Evolutionary conservation across 805 yeast species (phyloP), one percentile per base, ranked within the genome.

Genomic region (Nakazawaea anatomiae): DNA sequence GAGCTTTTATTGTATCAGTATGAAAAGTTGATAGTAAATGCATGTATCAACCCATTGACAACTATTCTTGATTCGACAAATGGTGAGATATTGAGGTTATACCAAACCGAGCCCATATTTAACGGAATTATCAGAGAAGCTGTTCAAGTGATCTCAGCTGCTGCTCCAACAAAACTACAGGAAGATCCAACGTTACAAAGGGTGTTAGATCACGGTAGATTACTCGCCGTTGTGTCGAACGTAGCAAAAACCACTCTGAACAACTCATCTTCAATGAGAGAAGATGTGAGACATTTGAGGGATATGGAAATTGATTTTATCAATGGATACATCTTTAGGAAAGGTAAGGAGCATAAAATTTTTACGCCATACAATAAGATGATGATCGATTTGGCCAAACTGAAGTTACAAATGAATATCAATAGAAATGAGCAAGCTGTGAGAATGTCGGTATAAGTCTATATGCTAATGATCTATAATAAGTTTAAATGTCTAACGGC

Each of bases 1-100:
- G 74, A 74, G 28, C 65, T 83, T 35, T 57, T 80, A 29, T 77
- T 82, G 3, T 62, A 61, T 27, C 96, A 89, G 66, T 70, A 83
- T 57, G 85, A 83, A 57, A 94, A 92, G 64, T 76, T 92, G 52
- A 73, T 87, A 43, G 82, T 87, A 25, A 94, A 94, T 62, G 76
- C 87, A 1, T 87, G 94, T 60, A 83, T 92, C 55, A 92, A 94
- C 60, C 87, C 97, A 0, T 69, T 86, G 32, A 87, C 97, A 0
- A 85, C 96, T 0, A 69, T 89, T 25, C 67, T 87, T 30, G 86
- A 88, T 63, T 85, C 92, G 60, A 62, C 73, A 35, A 94, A 94
- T 60, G 96, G 96, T 32, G 88, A 85, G 48, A 67, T 92, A 14
- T 65, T 74, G n/a, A 59, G 66, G 18, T 68, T 77, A 35, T 60